Evolutionary conservation across 108 stramenopile species (phyloP), one percentile per base, ranked within the genome.

Genomic region (Nitzschia putrida): DNA sequence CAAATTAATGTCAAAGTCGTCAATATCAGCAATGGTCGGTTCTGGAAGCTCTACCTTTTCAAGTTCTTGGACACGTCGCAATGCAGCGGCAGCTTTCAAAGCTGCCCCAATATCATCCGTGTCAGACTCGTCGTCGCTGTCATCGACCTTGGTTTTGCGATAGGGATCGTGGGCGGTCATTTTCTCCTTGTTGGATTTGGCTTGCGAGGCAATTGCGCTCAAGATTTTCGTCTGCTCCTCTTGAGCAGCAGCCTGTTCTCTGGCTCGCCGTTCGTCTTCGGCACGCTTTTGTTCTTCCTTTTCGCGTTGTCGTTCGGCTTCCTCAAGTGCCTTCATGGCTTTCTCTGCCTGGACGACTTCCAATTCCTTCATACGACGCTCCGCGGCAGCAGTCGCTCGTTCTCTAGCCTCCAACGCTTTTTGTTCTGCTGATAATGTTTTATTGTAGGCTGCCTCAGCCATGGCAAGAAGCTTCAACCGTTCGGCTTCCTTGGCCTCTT

Each of bases 401-500:
- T 63, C 12, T 23, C 21, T 44, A 1, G 23, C 21, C 23, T 45
- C 44, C 22, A 22, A 13, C 21, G 61, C 9, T 63, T 47, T 63
- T 38, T 9, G 8, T 21, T 63, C 44, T 5, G 21, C 47, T 2
- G 47, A 49, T 3, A 49, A 18, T 4, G 47, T 18, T 49, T 49
- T 49, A 5, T 49, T 49, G n/a, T 16, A 16, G 3, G 47, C 47
- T 49, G 47, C 47, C 18, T 49, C n/a, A 3, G 47, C 14, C 18
- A 18, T 2, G 18, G 47, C 47, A 49, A 49, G 47, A 16, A 49
- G 18, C 14, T 49, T 44, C 12, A 44, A 21, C 14, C 43, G 18
- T 3, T 37, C 12, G n/a, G 61, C 61, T 23, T 63, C 61, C 44
- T 63, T 23, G 2, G 61, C 61, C 4, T 63, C 61, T 18, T 47